phyloP scores from a whole-genome alignment of 768 basidiomycete genomes.

The Boletus reticulatus region DNA sequence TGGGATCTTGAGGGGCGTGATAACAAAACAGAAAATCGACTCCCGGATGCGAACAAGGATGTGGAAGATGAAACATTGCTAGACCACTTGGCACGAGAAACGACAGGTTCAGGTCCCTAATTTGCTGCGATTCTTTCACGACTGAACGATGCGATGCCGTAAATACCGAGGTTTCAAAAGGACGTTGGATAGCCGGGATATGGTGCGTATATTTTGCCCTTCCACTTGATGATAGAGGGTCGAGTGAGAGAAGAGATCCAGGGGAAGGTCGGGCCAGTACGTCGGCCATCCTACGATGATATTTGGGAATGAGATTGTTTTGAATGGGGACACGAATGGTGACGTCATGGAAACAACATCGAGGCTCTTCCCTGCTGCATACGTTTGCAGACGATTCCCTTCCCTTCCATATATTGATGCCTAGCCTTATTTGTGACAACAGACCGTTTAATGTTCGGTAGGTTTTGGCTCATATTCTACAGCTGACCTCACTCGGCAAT shows the following conservation, averaged over 20 bases:
- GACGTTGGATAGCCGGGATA: constrained; percentile 45
- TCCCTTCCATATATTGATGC: not conserved
- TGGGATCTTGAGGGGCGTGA: constrained; percentile 36
- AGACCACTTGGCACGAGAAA: constrained; percentile 39
- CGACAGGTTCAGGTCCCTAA: constrained; percentile 30
- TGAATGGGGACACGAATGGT: constrained; percentile 30
- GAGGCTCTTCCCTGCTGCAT: constrained; percentile 34
- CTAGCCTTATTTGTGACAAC: not conserved
- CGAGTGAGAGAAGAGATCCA: constrained; percentile 45
- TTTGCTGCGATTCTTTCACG: not conserved
- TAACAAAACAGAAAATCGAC: constrained; percentile 22
- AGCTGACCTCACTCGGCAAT: constrained; percentile 27
- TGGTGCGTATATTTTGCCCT: constrained; percentile 23
- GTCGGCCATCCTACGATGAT: constrained; percentile 39
- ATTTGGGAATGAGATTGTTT: constrained; percentile 44
- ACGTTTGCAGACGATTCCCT: not conserved
- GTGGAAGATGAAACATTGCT: constrained; percentile 39
- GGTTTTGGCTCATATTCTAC: not conserved
- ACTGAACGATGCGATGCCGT: not conserved
- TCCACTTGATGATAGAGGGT: constrained; percentile 13
- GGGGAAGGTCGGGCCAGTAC: constrained; percentile 32
- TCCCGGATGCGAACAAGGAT: constrained; percentile 1
- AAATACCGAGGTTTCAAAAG: constrained; percentile 37
- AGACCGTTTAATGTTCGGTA: constrained; percentile 37
- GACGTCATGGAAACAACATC: constrained; percentile 23